Conservation (phyloP, 805 yeast species). For the Candida suzukii region DNA sequence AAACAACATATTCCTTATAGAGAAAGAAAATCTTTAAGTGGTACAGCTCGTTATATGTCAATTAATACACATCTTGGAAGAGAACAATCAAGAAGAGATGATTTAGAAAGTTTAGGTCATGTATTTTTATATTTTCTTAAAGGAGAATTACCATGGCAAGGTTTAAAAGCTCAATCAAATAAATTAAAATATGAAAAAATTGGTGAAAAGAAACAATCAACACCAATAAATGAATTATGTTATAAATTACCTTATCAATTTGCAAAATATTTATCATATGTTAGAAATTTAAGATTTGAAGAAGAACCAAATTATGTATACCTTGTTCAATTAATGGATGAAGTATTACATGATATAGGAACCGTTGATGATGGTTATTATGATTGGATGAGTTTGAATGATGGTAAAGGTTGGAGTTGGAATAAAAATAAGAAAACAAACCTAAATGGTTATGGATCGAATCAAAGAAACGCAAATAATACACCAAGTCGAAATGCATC, state of each 20-base stretch:
- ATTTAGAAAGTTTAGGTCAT: constrained; percentile 74
- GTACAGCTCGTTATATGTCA: constrained; percentile 85
- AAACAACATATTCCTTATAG: constrained; percentile 79
- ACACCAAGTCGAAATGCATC: constrained; percentile 4
- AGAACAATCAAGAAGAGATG: constrained; percentile 80
- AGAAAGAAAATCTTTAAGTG: constrained; percentile 73
- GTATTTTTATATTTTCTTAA: constrained; percentile 73
- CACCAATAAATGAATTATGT: constrained; percentile 56
- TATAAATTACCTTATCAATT: constrained; percentile 65
- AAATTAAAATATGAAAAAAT: constrained; percentile 78
- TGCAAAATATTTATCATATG: constrained; percentile 65
- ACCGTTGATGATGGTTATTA: constrained; percentile 60
- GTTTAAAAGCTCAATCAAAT: constrained; percentile 82
- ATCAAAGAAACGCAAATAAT: constrained; percentile 1
- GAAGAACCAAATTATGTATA: constrained; percentile 76
- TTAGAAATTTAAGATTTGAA: constrained; percentile 64
- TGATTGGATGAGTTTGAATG: constrained; percentile 77
- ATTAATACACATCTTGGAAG: constrained; percentile 83
- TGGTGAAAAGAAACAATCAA: constrained; percentile 71
- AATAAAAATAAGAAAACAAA: constrained; percentile 69
- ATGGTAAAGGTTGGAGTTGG: constrained; percentile 80
- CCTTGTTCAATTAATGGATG: constrained; percentile 52
- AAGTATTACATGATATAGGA: constrained; percentile 50
- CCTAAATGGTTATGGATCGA: constrained; percentile 68
- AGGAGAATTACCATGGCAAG: constrained; percentile 86